phyloP scores from a whole-genome alignment of 2,329 filamentous ascomycete genomes.

The Paracoccidioides brasiliensis region DNA sequence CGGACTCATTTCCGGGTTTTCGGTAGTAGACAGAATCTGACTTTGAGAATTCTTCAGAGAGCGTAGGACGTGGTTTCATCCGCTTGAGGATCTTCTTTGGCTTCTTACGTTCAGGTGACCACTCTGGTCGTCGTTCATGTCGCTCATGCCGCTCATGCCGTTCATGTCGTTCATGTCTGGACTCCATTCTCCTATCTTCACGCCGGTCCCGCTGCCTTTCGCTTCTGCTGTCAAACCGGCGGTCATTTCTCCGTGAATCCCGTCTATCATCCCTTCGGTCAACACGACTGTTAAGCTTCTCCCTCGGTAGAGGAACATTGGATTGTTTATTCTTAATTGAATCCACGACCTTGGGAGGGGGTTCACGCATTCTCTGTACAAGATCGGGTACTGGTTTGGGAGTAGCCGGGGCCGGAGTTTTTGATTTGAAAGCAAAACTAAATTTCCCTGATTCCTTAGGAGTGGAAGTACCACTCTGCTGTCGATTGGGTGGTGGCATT shows the following conservation, averaged over 20 bases:
- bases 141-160: not conserved
- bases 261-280: conserved; percentile 32
- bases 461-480: conserved; percentile 42
- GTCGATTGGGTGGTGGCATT: conserved; percentile 44
- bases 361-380: conserved; percentile 35
- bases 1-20: conserved; percentile 94
- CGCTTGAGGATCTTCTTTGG: conserved; percentile 54
- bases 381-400: conserved; percentile 40
- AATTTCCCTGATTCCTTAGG: conserved; percentile 52
- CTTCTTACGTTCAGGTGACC: conserved; percentile 32
- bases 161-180: conserved; percentile 27
- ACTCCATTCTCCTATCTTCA: conserved; percentile 11
- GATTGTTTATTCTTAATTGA: conserved; percentile 28
- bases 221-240: conserved; percentile 28
- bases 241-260: conserved; percentile 28
- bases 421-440: conserved; percentile 85
- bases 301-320: conserved; percentile 23
- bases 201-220: conserved; percentile 23
- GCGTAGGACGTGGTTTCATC: conserved; percentile 55
- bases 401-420: conserved; percentile 45
- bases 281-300: conserved; percentile 28
- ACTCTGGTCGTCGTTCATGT: conserved; percentile 36
- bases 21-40: conserved; percentile 89
- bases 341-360: conserved; percentile 23
- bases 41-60: conserved; percentile 57